Conservation (phyloP, 176 grass and related monocot genomes). For the Otatea glauca region DNA sequence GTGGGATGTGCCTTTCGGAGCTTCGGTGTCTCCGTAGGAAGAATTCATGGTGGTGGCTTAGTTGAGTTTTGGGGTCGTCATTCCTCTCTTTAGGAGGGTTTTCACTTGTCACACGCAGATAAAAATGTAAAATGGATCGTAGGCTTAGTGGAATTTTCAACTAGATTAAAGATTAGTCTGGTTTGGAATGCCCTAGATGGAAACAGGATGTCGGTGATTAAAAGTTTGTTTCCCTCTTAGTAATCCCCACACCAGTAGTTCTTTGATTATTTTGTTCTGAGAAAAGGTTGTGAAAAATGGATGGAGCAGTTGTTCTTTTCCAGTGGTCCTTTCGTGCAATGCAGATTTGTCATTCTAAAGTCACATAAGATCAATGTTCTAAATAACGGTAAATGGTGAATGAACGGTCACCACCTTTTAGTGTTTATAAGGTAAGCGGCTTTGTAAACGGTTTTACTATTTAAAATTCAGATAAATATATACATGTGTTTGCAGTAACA, state of each 20-base stretch:
- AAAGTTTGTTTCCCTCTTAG: not conserved
- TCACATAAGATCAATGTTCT: not conserved
- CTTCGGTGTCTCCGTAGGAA: not conserved
- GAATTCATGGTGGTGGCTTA: conserved; percentile 25
- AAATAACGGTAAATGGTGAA: too few species aligned
- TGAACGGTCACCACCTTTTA: too few species aligned
- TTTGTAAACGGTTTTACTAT: too few species aligned
- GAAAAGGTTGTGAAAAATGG: not conserved
- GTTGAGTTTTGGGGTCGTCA: not conserved
- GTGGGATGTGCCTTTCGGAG: conserved; percentile 37
- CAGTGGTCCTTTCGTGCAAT: conserved; percentile 21
- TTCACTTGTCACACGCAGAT: not conserved
- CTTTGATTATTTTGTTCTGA: conserved; percentile 4
- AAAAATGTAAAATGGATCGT: not conserved
- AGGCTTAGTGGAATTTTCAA: not conserved
- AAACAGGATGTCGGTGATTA: not conserved
- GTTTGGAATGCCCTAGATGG: not conserved
- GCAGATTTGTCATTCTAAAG: conserved; percentile 23
- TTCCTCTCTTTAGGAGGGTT: conserved; percentile 6
- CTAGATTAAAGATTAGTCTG: not conserved
- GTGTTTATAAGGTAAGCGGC: too few species aligned
- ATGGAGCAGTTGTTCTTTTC: conserved; percentile 6
- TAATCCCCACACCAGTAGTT: not conserved
- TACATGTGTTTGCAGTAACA: too few species aligned
- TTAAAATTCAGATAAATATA: too few species aligned